Conservation (phyloP, 1,284 basidiomycete genomes). For the Leccinum pachyderme region DNA sequence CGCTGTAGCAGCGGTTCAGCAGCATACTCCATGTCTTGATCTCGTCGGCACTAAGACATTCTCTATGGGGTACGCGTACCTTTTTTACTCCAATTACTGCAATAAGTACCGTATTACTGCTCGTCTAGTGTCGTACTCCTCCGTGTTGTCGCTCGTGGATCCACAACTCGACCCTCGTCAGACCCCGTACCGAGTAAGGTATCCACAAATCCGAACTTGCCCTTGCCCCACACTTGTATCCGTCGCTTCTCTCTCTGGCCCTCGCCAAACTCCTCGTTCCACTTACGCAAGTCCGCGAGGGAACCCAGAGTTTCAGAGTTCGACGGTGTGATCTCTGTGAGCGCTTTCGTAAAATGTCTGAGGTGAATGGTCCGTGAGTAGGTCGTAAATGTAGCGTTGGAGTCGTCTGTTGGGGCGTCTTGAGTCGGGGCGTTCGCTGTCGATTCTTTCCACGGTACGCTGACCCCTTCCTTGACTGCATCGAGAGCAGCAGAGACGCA, state of each 20-base stretch:
- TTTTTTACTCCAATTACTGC: slow-evolving; percentile 13
- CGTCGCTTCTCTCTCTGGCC: slow-evolving; percentile 60
- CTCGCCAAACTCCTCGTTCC: slow-evolving; percentile 92
- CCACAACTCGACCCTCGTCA: slow-evolving; percentile 46
- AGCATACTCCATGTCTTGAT: background rate
- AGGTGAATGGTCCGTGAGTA: slow-evolving; percentile 46
- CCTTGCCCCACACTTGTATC: slow-evolving; percentile 71
- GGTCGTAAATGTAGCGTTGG: slow-evolving; percentile 2
- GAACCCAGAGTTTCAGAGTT: slow-evolving; percentile 80
- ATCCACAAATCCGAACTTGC: slow-evolving; percentile 68
- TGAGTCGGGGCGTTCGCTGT: slow-evolving; percentile 14
- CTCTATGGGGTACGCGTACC: slow-evolving; percentile 11
- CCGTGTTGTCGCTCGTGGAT: slow-evolving; percentile 16
- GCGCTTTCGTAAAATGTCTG: slow-evolving; percentile 77
- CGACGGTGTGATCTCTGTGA: slow-evolving; percentile 85
- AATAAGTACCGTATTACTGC: slow-evolving; percentile 22
- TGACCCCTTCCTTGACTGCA: slow-evolving; percentile 80
- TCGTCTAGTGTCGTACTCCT: slow-evolving; percentile 26
- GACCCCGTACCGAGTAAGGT: slow-evolving; percentile 31
- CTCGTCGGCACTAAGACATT: background rate
- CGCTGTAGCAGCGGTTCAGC: background rate
- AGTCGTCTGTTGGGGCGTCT: slow-evolving; percentile 3
- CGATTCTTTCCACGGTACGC: slow-evolving; percentile 69
- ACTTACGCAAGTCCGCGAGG: slow-evolving; percentile 79
- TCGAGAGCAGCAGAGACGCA: slow-evolving; percentile 88